Percentiles rank a stretch among this genome's conserved stretches.
These are phyloP conservation scores for Clarireedia monteithiana DNA, from an alignment of 2,329 filamentous ascomycete genomes.

Conservation along the genomic window DNA sequence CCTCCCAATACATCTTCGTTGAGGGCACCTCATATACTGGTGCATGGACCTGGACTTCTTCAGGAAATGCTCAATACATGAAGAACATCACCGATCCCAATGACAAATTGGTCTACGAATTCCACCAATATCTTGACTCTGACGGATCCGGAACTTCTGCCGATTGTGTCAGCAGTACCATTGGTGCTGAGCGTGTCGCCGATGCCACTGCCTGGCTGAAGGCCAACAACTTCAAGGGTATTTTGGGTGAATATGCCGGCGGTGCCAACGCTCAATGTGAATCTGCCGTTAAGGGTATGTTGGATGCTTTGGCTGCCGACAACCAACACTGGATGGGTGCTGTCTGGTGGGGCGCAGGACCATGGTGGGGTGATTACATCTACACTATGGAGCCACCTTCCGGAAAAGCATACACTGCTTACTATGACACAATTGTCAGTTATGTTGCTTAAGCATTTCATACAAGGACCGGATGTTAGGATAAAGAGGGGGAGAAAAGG, in stretches of 20 bases:
- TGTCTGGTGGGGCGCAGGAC: conserved; percentile 48
- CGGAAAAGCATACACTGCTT: conserved; percentile 30
- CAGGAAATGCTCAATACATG: conserved; percentile 34
- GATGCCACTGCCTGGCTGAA: conserved; percentile 47
- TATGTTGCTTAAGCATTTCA: neutral
- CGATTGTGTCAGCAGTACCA: conserved; percentile 44
- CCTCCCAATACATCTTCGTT: conserved; percentile 48
- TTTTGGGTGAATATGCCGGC: conserved; percentile 48
- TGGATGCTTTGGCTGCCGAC: conserved; percentile 40
- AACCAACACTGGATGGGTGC: conserved; percentile 44
- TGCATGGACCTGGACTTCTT: conserved; percentile 31
- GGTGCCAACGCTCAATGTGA: conserved; percentile 43
- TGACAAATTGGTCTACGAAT: conserved; percentile 50
- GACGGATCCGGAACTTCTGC: conserved; percentile 45
- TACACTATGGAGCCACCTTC: conserved; percentile 41
- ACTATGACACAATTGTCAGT: conserved; percentile 1
- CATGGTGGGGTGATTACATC: conserved; percentile 42
- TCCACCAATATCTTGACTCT: conserved; percentile 54
- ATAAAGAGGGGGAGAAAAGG: neutral
- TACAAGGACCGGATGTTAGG: neutral
- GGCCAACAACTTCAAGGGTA: conserved; percentile 41
- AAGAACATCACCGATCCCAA: conserved; percentile 42
- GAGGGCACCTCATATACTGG: conserved; percentile 36
- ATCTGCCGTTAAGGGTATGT: conserved; percentile 40
- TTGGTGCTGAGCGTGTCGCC: conserved; percentile 42